Evolutionary conservation across 2,329 filamentous ascomycete genomes (phyloP).

Genomic region (Trichoderma atroviride): DNA sequence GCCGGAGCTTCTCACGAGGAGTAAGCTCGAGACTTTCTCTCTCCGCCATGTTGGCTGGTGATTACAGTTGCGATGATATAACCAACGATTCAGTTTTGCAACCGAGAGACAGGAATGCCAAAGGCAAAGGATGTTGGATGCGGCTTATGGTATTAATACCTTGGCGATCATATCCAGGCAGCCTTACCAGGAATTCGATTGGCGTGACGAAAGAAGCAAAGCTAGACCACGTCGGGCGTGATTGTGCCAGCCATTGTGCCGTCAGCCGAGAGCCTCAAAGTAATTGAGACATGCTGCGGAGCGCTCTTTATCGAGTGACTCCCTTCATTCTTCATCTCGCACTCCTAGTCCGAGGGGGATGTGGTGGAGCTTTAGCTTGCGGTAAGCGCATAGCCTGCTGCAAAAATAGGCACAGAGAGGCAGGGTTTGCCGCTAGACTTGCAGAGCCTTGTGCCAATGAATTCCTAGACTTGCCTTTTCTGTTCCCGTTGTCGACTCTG

Average conservation of each 20-base stretch:
- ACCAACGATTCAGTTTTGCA: not conserved
- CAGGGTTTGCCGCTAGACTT: not conserved
- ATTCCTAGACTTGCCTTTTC: not conserved
- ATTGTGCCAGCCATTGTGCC: not conserved
- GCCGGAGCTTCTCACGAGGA: constrained; percentile 35
- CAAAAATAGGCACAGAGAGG: constrained; percentile 15
- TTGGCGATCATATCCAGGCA: not conserved
- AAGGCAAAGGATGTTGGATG: not conserved
- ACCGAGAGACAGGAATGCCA: not conserved
- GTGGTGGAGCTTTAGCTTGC: constrained; percentile 1
- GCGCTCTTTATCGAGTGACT: not conserved
- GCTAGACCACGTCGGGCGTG: not conserved
- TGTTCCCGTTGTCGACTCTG: not conserved
- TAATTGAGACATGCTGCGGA: not conserved
- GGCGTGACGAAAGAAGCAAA: not conserved
- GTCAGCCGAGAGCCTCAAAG: not conserved
- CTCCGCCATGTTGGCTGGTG: constrained; percentile 10
- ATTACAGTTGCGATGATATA: not conserved
- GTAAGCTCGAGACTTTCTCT: constrained; percentile 15
- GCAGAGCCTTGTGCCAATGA: not conserved
- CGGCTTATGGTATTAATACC: constrained; percentile 14
- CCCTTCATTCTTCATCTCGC: not conserved
- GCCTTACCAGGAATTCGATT: constrained; percentile 14
- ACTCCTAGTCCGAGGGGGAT: not conserved
- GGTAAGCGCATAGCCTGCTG: constrained; percentile 14